Conservation (phyloP, 345 rosid species). For the Excoecaria agallocha region DNA sequence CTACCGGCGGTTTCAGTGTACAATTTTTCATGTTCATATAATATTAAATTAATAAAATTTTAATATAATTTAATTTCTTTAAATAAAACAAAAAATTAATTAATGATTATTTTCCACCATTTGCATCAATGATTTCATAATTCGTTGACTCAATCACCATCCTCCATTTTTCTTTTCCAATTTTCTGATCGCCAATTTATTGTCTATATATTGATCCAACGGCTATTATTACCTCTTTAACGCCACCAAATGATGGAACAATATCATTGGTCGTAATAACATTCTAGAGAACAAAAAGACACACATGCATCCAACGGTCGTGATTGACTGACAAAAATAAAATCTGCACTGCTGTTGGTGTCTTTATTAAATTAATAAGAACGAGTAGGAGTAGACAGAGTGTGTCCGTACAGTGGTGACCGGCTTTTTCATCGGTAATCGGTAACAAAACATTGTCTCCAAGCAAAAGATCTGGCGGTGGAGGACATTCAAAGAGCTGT, state of each 20-base stretch:
- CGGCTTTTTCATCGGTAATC: conserved; percentile 32
- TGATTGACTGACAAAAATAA: background rate
- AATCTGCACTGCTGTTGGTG: background rate
- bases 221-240: background rate
- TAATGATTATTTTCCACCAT: too few species aligned
- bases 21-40: too few species aligned
- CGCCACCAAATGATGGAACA: background rate
- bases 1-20: too few species aligned
- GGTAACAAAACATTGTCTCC: conserved; percentile 16
- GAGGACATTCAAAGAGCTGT: conserved; percentile 27
- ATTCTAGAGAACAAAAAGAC: conserved; percentile 3
- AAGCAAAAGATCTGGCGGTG: conserved; percentile 43
- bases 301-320: conserved; percentile 14
- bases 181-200: too few species aligned
- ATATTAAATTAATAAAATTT: too few species aligned
- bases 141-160: too few species aligned
- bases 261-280: background rate
- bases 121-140: too few species aligned
- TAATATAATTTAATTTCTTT: too few species aligned
- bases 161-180: too few species aligned
- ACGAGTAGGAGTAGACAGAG: background rate
- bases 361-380: background rate
- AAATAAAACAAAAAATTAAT: too few species aligned
- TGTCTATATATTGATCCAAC: conserved; percentile 16
- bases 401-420: conserved; percentile 20